These are phyloP conservation scores for Arctium minus DNA, from an alignment of 129 eudicot genomes.

Conservation along the genomic window DNA sequence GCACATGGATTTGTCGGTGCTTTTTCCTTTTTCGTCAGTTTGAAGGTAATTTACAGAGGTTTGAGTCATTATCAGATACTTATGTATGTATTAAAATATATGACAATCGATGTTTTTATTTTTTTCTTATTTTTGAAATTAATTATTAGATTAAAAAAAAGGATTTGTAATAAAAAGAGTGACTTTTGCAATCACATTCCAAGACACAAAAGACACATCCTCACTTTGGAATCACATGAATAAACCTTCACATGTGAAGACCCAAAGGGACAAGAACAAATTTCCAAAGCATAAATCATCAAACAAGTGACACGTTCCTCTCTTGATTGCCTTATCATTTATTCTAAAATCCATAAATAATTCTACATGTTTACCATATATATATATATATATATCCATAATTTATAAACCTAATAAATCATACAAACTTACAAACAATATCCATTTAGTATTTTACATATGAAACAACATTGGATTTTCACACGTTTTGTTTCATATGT, in stretches of 20 bases:
- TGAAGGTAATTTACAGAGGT: not conserved
- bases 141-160: not conserved
- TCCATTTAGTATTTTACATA: no score
- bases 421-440: no score
- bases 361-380: not conserved
- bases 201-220: slow-evolving; percentile 25
- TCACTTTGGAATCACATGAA: slow-evolving; percentile 39
- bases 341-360: slow-evolving; percentile 13
- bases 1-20: not conserved
- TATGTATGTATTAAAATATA: not conserved
- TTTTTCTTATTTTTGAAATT: not conserved
- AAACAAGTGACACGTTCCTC: slow-evolving; percentile 39
- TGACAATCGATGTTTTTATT: not conserved
- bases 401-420: no score
- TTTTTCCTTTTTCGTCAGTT: not conserved
- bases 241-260: slow-evolving; percentile 34
- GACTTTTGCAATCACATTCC: slow-evolving; percentile 18
- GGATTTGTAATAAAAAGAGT: not conserved
- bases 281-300: slow-evolving; percentile 38
- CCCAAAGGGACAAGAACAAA: slow-evolving; percentile 29
- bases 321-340: slow-evolving; percentile 21
- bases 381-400: not conserved
- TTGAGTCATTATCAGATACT: not conserved
- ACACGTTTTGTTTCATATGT: no score
- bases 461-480: no score